Evolutionary conservation across 495 filamentous ascomycete species (phyloP).

Genomic region (Astrocystis sublimbata): DNA sequence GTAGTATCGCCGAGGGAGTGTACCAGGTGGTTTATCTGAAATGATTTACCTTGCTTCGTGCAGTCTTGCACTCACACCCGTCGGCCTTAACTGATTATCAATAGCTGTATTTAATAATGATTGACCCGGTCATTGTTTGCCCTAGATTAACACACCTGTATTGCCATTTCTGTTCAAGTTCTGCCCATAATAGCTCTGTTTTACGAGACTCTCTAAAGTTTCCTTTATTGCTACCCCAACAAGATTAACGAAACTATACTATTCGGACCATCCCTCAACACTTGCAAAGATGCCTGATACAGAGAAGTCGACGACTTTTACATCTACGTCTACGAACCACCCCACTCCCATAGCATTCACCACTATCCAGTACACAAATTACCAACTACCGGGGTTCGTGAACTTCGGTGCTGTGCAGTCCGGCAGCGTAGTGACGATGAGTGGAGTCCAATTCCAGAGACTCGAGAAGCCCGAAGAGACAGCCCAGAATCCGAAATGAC

Average conservation of each 20-base stretch:
- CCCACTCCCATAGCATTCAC: not conserved
- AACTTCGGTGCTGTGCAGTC: not conserved
- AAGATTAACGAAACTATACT: not conserved
- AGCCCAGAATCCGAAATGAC: conserved; percentile 4
- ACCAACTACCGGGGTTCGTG: not conserved
- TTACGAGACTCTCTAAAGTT: no score
- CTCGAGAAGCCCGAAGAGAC: not conserved
- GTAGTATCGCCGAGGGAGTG: not conserved
- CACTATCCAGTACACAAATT: conserved; percentile 5
- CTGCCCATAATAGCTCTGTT: no score
- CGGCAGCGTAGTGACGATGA: not conserved
- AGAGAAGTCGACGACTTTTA: no score
- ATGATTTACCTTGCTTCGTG: not conserved
- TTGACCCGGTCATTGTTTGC: not conserved
- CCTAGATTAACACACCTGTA: not conserved
- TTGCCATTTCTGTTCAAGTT: no score
- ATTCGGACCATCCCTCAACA: not conserved
- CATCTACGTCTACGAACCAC: not conserved
- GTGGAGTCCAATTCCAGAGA: conserved; percentile 4
- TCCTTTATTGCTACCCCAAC: no score
- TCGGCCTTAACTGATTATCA: not conserved
- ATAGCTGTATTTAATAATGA: not conserved
- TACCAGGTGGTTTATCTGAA: not conserved
- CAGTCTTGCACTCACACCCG: not conserved
- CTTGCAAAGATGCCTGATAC: not conserved